Percentiles rank a stretch among this genome's conserved stretches.
phyloP scores from a whole-genome alignment of 352 stramenopile genomes.

The Elongisporangium undulatum region DNA sequence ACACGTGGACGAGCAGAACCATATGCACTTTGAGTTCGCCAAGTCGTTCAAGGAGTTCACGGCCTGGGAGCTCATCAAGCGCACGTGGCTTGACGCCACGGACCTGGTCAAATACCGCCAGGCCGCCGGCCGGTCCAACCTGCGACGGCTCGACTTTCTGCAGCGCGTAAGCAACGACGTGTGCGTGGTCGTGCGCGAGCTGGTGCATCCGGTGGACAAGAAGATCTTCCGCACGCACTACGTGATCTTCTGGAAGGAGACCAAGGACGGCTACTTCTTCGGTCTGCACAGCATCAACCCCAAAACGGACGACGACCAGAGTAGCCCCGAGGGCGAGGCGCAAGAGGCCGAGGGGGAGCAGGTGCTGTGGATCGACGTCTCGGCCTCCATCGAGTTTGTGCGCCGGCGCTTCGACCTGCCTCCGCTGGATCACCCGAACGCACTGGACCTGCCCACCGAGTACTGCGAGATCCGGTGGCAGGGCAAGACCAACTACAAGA shows the following conservation, averaged over 20 bases:
- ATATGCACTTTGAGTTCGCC: conserved; percentile 37
- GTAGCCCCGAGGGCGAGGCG: not conserved
- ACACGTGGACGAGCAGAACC: conserved; percentile 23
- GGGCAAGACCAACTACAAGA: conserved; percentile 18
- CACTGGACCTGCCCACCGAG: conserved; percentile 1
- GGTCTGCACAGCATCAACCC: conserved; percentile 34
- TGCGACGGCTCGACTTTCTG: conserved; percentile 28
- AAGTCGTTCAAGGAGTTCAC: conserved; percentile 24
- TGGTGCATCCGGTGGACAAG: conserved; percentile 20
- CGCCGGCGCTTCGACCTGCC: conserved; percentile 2
- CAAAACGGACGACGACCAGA: conserved; percentile 10
- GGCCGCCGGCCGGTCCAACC: conserved; percentile 9
- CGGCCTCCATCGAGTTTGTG: conserved; percentile 22
- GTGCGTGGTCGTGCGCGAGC: conserved; percentile 27
- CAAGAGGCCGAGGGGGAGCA: conserved; percentile 1
- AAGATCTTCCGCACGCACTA: conserved; percentile 37
- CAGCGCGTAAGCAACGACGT: conserved; percentile 22
- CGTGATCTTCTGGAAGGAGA: conserved; percentile 17
- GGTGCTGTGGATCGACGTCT: conserved; percentile 31
- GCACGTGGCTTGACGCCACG: conserved; percentile 21
- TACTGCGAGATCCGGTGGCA: conserved; percentile 17
- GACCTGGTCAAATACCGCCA: conserved; percentile 16
- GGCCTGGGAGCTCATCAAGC: conserved; percentile 14
- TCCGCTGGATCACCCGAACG: not conserved
- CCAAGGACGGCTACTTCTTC: conserved; percentile 14